These are phyloP conservation scores for California macrophylla DNA, from an alignment of 441 rosid genomes.

Conservation along the genomic window DNA sequence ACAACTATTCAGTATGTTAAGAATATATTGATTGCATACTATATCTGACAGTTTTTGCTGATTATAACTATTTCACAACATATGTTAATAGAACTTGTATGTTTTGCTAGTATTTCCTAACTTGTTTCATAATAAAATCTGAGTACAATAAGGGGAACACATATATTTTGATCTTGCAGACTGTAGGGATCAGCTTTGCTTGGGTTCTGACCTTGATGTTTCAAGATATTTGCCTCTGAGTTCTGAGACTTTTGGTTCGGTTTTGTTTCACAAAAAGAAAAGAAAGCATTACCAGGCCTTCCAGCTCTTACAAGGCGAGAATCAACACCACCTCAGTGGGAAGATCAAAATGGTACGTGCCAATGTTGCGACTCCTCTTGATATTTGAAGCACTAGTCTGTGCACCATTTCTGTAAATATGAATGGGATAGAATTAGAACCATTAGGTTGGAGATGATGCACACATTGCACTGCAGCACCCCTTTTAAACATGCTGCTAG, in stretches of 20 bases:
- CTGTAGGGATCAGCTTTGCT: neutral
- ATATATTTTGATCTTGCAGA: neutral
- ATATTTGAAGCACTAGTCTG: neutral
- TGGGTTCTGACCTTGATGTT: neutral
- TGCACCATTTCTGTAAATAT: neutral
- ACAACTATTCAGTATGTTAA: neutral
- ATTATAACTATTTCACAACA: neutral
- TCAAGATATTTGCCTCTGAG: neutral
- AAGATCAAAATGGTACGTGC: neutral
- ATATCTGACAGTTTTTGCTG: neutral
- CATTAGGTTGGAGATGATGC: neutral
- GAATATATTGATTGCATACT: neutral
- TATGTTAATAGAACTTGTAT: neutral
- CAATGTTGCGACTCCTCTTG: neutral
- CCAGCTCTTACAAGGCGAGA: neutral
- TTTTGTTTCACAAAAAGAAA: neutral
- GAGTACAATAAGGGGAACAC: neutral
- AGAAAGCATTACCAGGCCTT: neutral
- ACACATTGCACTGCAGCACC: neutral
- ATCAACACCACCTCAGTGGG: neutral
- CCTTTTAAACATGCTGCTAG: neutral
- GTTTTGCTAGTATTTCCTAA: neutral
- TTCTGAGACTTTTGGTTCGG: neutral
- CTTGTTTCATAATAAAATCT: too few species aligned
- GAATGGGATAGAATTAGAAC: neutral